Evolutionary conservation across 371 early-diverging fungal species (phyloP).

Genomic region (Mucor piriformis): DNA sequence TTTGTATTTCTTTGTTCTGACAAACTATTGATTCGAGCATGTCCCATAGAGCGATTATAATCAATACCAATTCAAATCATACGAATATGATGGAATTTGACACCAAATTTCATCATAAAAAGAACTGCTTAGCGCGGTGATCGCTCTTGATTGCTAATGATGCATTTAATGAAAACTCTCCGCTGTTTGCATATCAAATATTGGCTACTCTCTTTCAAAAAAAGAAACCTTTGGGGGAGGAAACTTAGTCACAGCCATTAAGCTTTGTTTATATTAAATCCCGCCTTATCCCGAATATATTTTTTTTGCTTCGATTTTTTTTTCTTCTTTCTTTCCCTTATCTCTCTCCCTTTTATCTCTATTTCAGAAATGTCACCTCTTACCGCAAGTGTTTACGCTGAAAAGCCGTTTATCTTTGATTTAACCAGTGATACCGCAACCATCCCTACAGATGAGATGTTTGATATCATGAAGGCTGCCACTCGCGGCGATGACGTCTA

Average conservation of each 20-base stretch:
- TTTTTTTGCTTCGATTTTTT: not conserved
- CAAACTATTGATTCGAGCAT: no score
- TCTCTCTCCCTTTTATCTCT: conserved; percentile 4
- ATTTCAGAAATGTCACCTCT: conserved; percentile 29
- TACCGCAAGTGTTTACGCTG: conserved; percentile 3
- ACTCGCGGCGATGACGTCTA: conserved; percentile 89
- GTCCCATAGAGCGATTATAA: no score
- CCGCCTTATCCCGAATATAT: conserved; percentile 9
- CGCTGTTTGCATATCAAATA: not conserved
- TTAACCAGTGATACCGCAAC: conserved; percentile 79
- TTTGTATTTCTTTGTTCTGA: no score
- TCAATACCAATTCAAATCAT: no score
- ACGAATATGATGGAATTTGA: no score
- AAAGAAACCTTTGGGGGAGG: not conserved
- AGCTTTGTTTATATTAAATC: conserved; percentile 7
- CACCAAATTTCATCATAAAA: no score
- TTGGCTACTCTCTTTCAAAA: not conserved
- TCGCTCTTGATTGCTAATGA: not conserved
- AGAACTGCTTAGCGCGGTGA: no score
- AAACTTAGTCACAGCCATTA: conserved; percentile 9
- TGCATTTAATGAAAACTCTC: not conserved
- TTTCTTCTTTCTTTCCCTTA: not conserved
- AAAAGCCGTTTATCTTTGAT: conserved; percentile 40
- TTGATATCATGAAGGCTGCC: conserved; percentile 73
- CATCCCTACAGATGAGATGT: conserved; percentile 82